Evolutionary conservation across 345 rosid genomes (phyloP), one percentile per base, ranked within the genome.

Genomic region (Limnanthes douglasii): DNA sequence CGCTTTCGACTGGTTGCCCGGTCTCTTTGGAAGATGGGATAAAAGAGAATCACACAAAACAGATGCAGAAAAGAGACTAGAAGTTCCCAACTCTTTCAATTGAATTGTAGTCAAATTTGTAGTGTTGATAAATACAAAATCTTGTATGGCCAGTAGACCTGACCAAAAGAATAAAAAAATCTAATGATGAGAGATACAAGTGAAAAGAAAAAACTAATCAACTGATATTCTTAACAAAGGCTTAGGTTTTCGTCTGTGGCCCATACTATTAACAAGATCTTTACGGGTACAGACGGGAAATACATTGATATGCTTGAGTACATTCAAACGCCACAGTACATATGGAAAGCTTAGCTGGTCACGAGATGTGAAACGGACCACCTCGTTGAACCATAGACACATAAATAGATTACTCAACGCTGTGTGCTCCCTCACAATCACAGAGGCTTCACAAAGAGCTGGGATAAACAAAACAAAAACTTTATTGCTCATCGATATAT

Each of bases 321-420:
- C 74, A 40, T 69, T 68, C 59, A 84, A 44, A 54, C 94, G 78
- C 95, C 97, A 83, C 3, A 76, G 65, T 31, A 88, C 84, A 41
- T 72, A 79, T 0, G 97, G 97, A 58, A 83, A 88, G 53, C 97
- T 88, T 41, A 88, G 62, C 28, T 88, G 97, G 59, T 88, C 97
- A 24, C 97, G 70, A 3, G 97, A 83, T 2, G 95, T 88, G 62
- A 60, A 88, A 8, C 86, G 81, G 11, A 83, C 95, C 2, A 76
- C 97, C 63, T 88, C 97, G 31, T 88, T 76, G 58, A 83, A 83
- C 97, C 95, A 88, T n/a, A 79, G 75, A 75, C 97, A 88, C 93
- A 77, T 76, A 15, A 88, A 70, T 29, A 83, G 48, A 54, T 88
- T 74, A 10, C 69, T 68, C 40, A 79, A 12, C 5, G 86, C 81